Percentiles rank a stretch among this genome's conserved stretches.
These are phyloP conservation scores for Raphanus hybrid DNA, from an alignment of 441 rosid genomes.

Conservation along the genomic window DNA sequence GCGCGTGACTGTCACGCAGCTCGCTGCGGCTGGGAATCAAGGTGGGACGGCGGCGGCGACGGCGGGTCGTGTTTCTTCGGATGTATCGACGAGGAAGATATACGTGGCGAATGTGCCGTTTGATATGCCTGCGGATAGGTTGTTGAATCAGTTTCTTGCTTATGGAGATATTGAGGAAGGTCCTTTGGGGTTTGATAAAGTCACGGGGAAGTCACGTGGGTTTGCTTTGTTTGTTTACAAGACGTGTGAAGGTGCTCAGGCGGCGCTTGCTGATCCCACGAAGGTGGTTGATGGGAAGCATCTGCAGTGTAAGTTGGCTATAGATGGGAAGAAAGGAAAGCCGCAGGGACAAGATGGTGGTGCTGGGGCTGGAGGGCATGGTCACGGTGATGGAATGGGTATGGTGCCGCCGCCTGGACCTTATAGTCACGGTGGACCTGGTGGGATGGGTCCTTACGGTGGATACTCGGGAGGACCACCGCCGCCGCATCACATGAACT, in stretches of 20 bases:
- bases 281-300: slow-evolving; percentile 84
- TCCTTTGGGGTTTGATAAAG: slow-evolving; percentile 88
- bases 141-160: slow-evolving; percentile 60
- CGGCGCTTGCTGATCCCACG: slow-evolving; percentile 76
- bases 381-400: slow-evolving; percentile 57
- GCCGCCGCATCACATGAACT: slow-evolving; percentile 51
- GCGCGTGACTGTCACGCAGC: slow-evolving; percentile 83
- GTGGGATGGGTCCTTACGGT: slow-evolving; percentile 55
- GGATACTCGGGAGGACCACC: slow-evolving; percentile 55
- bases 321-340: slow-evolving; percentile 74
- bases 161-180: slow-evolving; percentile 97
- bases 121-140: slow-evolving; percentile 78
- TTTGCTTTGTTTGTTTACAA: slow-evolving; percentile 88
- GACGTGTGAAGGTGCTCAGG: slow-evolving; percentile 83
- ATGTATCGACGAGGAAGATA: slow-evolving; percentile 72
- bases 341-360: slow-evolving; percentile 45
- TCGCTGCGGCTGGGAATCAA: slow-evolving; percentile 82
- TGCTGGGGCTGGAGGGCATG: slow-evolving; percentile 38
- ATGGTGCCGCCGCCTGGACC: slow-evolving; percentile 48
- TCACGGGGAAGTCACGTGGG: slow-evolving; percentile 82
- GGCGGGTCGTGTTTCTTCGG: slow-evolving; percentile 29
- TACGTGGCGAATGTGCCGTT: slow-evolving; percentile 86
- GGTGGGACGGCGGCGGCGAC: slow-evolving; percentile 38
- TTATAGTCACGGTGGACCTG: slow-evolving; percentile 58
- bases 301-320: slow-evolving; percentile 75